Evolutionary conservation across 495 filamentous ascomycete genomes (phyloP).

Genomic region (Xylaria castorea): DNA sequence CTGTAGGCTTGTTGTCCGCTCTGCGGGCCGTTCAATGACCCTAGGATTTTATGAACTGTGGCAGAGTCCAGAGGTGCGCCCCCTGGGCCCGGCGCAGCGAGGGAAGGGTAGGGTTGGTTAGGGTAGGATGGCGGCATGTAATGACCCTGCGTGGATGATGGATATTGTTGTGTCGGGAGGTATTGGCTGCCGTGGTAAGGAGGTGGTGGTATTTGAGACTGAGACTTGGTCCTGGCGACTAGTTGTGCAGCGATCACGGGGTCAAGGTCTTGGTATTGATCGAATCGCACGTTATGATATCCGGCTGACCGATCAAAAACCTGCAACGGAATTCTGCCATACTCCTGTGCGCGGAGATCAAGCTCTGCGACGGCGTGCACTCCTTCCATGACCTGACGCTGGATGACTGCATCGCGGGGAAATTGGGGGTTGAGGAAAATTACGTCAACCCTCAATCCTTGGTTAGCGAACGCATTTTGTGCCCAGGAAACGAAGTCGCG

Average conservation of each 20-base stretch:
- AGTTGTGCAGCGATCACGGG: conserved; percentile 78
- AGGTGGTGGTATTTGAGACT: conserved; percentile 33
- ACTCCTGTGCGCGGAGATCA: conserved; percentile 67
- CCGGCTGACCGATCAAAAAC: conserved; percentile 83
- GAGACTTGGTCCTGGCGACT: conserved; percentile 73
- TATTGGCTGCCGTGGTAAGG: conserved; percentile 33
- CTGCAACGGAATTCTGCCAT: conserved; percentile 76
- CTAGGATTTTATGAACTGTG: conserved; percentile 74
- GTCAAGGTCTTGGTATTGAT: conserved; percentile 84
- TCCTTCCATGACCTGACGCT: conserved; percentile 86
- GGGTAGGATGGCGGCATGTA: conserved; percentile 17
- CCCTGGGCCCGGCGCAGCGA: conserved; percentile 26
- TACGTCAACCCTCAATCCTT: conserved; percentile 74
- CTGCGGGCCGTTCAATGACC: conserved; percentile 62
- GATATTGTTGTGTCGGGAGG: conserved; percentile 35
- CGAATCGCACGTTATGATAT: conserved; percentile 73
- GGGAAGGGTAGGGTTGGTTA: conserved; percentile 26
- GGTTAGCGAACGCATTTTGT: conserved; percentile 72
- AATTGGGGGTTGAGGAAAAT: conserved; percentile 81
- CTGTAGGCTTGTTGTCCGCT: not conserved
- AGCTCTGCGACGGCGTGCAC: conserved; percentile 85
- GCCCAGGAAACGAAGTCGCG: conserved; percentile 83
- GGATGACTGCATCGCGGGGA: conserved; percentile 75
- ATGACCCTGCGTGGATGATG: conserved; percentile 17
- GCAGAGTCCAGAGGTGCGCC: conserved; percentile 69